Evolutionary conservation across 306 rosid genomes (phyloP).

Genomic region (Vachellia collinsii): DNA sequence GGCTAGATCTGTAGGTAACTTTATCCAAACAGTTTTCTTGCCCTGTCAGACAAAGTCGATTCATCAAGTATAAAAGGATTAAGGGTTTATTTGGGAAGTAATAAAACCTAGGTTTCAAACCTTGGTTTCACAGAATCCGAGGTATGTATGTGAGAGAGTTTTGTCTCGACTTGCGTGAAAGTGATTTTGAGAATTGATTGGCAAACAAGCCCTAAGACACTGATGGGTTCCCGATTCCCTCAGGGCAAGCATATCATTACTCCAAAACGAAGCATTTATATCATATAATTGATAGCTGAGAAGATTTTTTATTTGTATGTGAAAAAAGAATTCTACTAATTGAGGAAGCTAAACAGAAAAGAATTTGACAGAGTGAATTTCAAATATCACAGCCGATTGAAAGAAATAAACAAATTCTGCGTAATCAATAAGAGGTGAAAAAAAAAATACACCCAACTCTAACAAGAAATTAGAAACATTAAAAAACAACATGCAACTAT

Average conservation of each 20-base stretch:
- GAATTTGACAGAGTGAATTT: background rate
- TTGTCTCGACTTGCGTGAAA: no score
- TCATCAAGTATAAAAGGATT: background rate
- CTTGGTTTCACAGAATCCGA: no score
- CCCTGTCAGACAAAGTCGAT: constrained; percentile 52
- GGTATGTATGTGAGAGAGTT: no score
- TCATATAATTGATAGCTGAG: constrained; percentile 1
- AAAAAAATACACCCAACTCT: background rate
- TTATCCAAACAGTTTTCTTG: constrained; percentile 76
- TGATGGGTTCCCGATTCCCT: constrained; percentile 22
- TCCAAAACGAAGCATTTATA: background rate
- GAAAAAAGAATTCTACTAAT: background rate
- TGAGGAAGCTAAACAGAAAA: background rate
- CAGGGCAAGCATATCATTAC: constrained; percentile 24
- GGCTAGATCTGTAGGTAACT: constrained; percentile 63
- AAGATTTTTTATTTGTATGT: background rate
- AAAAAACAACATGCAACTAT: background rate
- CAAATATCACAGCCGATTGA: background rate
- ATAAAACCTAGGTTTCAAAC: no score
- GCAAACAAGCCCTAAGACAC: no score
- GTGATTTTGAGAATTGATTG: no score
- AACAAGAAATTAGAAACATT: constrained; percentile 16
- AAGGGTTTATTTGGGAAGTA: no score
- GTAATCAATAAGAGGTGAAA: constrained; percentile 3
- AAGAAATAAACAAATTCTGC: constrained; percentile 10